phyloP scores from a whole-genome alignment of 2,329 filamentous ascomycete genomes.

The Rasamsonia emersonii region DNA sequence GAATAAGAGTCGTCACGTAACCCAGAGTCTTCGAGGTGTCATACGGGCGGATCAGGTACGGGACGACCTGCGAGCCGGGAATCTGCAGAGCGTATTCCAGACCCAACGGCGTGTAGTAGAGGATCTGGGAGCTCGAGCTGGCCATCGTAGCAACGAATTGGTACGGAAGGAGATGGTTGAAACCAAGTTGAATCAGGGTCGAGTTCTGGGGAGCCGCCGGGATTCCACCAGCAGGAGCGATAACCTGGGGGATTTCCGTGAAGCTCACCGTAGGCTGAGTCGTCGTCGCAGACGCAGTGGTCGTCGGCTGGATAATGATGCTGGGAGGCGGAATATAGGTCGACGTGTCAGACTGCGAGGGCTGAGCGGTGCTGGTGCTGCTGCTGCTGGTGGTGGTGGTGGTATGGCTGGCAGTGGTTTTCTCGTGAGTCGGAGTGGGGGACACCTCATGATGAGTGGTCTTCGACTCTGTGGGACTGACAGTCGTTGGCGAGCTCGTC shows the following conservation, averaged over 20 bases:
- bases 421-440: conserved; percentile 10
- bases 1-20: conserved; percentile 73
- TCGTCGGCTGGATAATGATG: conserved; percentile 14
- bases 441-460: conserved; percentile 2
- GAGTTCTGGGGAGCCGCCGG: conserved; percentile 53
- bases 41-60: conserved; percentile 66
- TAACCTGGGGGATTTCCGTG: conserved; percentile 61
- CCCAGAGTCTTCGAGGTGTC: conserved; percentile 59
- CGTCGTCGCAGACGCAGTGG: conserved; percentile 24
- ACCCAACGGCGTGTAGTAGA: conserved; percentile 64
- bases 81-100: conserved; percentile 54
- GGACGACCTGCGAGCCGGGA: conserved; percentile 45
- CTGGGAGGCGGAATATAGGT: conserved; percentile 10
- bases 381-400: conserved; percentile 1
- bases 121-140: conserved; percentile 74
- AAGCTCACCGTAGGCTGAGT: conserved; percentile 48
- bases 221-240: conserved; percentile 58
- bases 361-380: no score
- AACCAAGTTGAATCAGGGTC: conserved; percentile 72
- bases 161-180: conserved; percentile 73
- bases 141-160: conserved; percentile 65
- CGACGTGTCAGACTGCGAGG: no score
- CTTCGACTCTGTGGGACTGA: no score
- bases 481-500: no score
- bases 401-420: not conserved